Base-by-base conservation (phyloP, 495 filamentous ascomycete species). In the Apiosordaria backusii region DNA sequence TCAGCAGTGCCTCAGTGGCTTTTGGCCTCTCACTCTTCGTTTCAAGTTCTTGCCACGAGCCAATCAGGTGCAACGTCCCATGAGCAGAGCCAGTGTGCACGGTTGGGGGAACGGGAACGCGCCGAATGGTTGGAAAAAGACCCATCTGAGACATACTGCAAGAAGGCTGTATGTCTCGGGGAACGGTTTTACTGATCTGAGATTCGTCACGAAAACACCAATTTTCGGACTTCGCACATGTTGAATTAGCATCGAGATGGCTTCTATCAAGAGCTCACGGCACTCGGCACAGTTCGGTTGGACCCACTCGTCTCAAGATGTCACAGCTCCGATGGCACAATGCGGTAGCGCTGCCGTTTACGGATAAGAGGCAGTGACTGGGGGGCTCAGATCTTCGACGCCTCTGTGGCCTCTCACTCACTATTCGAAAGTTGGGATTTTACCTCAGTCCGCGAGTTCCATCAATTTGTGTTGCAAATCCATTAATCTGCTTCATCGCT, bases 321-420 rank as follows among this genome's bases (percentile, higher is more conserved):
- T 15, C 55, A 22, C 26, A 57, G 63, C 60, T 60, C 50, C 35
- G 61, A 69, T 69, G 64, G 63, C 64, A 66, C 64, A 63, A 69
- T 69, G 53, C 60, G n/a, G 63, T 50, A 60, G 55, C 60, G 61
- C 35, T n/a, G 21, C 58, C 23, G n/a, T 29, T 13, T 4, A 45
- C 35, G 50, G 59, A 18, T n/a, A 63, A 18, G 35, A 45, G 35
- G 35, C 35, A 45, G 22, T 55, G 52, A 23, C 52, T 50, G 52
- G n/a, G 52, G 52, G 52, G 22, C 52, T 15, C 52, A 21, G n/a
- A 23, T 55, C 19, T 16, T 53, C 19, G 52, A 19, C 52, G 18
- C 52, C 52, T 50, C 40, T 50, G 6, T 50, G 40, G 40, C 7
- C 40, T 55, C 52, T 21, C 16, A 24, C 16, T 3, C 4, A 19